phyloP scores from a whole-genome alignment of 1,284 basidiomycete species.

The Ceratobasidium sp. region DNA sequence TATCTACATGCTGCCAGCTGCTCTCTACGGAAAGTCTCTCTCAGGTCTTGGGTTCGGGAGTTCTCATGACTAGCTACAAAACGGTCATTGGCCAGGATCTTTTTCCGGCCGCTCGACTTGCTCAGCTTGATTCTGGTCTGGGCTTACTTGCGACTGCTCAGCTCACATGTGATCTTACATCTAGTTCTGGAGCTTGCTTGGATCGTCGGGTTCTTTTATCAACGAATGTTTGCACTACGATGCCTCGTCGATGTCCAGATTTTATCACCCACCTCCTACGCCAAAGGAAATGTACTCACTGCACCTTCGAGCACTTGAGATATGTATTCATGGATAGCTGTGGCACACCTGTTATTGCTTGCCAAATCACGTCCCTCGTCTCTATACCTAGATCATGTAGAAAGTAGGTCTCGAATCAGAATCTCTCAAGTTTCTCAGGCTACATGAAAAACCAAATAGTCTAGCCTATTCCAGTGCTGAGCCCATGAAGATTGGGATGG shows the following conservation, averaged over 20 bases:
- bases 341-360: conserved; percentile 34
- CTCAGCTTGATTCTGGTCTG: conserved; percentile 14
- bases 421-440: background rate
- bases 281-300: conserved; percentile 23
- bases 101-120: conserved; percentile 6
- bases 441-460: conserved; percentile 31
- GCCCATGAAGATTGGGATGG: conserved; percentile 46
- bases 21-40: background rate
- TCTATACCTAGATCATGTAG: conserved; percentile 44
- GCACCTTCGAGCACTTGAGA: conserved; percentile 37
- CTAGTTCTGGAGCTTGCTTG: conserved; percentile 46
- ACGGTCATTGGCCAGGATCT: background rate
- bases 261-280: conserved; percentile 31
- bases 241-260: conserved; percentile 48
- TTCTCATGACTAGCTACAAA: background rate
- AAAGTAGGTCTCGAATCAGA: conserved; percentile 11
- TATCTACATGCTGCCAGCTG: background rate
- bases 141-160: conserved; percentile 22
- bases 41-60: background rate
- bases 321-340: conserved; percentile 39
- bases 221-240: conserved; percentile 54
- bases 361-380: background rate
- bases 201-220: conserved; percentile 54
- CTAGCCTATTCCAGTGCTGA: conserved; percentile 48
- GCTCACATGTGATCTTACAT: conserved; percentile 44